phyloP scores from a whole-genome alignment of 805 yeast species.

The Saturnispora mendoncae region DNA sequence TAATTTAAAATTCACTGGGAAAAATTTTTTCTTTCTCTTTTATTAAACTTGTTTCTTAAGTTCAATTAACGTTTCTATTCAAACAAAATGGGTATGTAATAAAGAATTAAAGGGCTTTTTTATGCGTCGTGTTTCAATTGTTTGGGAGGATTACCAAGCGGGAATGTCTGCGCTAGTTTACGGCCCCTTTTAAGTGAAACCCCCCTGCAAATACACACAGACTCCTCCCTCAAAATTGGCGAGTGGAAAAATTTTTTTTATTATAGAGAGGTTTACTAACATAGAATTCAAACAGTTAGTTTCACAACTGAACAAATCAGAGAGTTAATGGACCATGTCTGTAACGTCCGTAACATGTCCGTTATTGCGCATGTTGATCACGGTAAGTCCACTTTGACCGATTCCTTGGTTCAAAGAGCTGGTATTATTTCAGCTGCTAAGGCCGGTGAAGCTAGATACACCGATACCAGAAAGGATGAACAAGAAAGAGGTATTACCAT shows the following conservation, averaged over 20 bases:
- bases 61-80: slow-evolving; percentile 4
- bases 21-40: slow-evolving; percentile 3
- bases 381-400: slow-evolving; percentile 99
- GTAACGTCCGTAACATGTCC: slow-evolving; percentile 99
- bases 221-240: no score
- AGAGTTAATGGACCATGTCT: slow-evolving; percentile 98
- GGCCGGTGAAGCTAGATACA: slow-evolving; percentile 99
- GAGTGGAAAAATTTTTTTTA: not conserved
- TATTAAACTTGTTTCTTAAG: not conserved
- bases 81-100: slow-evolving; percentile 8
- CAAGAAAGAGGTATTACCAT: slow-evolving; percentile 99
- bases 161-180: no score
- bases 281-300: slow-evolving; percentile 29
- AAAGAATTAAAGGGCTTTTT: not conserved
- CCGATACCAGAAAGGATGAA: slow-evolving; percentile 99
- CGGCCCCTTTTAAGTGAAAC: no score
- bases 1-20: no score
- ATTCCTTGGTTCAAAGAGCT: slow-evolving; percentile 97
- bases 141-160: no score
- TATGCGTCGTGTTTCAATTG: no score
- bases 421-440: slow-evolving; percentile 99
- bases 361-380: slow-evolving; percentile 99
- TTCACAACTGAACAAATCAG: slow-evolving; percentile 89
- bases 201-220: no score
- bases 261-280: slow-evolving; percentile 9